phyloP scores from a whole-genome alignment of 306 rosid species.

The Quercus rubra region DNA sequence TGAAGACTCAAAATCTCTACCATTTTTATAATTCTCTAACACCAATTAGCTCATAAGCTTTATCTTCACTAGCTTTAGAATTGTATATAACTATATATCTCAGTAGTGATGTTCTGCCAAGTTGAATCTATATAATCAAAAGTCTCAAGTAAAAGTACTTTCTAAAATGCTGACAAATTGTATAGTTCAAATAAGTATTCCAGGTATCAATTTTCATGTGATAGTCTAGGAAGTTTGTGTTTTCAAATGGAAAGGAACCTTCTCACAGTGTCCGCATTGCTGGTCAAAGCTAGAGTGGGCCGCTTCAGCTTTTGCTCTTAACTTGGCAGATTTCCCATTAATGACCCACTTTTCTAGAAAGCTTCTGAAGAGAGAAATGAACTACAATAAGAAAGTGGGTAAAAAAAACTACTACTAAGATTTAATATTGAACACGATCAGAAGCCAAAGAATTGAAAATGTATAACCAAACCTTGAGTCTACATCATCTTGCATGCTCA shows the following conservation, averaged over 20 bases:
- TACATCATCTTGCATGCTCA: slow-evolving; percentile 64
- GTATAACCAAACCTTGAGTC: slow-evolving; percentile 48
- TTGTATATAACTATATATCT: neutral
- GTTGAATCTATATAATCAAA: neutral
- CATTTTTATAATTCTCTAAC: neutral
- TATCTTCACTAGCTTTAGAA: neutral
- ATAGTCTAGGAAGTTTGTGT: neutral
- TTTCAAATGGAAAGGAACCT: slow-evolving; percentile 42
- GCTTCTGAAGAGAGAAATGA: slow-evolving; percentile 42
- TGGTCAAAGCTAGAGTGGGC: slow-evolving; percentile 63
- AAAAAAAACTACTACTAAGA: neutral
- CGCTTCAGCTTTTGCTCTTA: slow-evolving; percentile 54
- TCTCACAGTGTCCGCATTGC: slow-evolving; percentile 84
- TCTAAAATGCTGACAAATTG: no score
- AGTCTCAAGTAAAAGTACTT: no score
- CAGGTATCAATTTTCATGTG: slow-evolving; percentile 2
- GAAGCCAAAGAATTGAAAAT: neutral
- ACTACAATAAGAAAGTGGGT: neutral
- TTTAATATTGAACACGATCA: neutral
- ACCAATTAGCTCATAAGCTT: neutral
- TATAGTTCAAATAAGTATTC: neutral
- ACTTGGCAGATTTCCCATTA: slow-evolving; percentile 66
- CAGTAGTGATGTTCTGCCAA: neutral
- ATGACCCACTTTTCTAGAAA: slow-evolving; percentile 62
- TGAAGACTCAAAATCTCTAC: neutral